These are phyloP conservation scores for Phytophthora tentaculata DNA, from an alignment of 352 stramenopile genomes.

Conservation along the genomic window DNA sequence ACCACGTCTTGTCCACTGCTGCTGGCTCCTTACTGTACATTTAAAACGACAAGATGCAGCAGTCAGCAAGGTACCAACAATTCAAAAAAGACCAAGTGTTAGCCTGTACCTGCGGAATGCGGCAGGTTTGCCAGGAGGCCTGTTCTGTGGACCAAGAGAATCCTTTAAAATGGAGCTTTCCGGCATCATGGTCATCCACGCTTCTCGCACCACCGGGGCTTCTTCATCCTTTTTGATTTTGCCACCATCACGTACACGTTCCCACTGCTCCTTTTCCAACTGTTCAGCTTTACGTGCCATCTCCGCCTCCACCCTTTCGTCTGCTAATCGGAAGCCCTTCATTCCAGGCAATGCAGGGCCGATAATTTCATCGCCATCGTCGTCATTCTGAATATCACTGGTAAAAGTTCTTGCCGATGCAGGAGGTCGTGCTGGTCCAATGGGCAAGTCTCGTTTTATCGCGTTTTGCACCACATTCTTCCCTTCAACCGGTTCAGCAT, in stretches of 20 bases:
- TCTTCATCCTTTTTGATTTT: conserved; percentile 20
- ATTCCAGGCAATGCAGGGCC: conserved; percentile 78
- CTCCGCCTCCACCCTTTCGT: conserved; percentile 73
- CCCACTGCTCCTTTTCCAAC: conserved; percentile 75
- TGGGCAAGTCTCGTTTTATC: conserved; percentile 41
- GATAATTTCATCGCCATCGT: conserved; percentile 62
- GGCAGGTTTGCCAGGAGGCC: conserved; percentile 57
- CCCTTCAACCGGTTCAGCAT: conserved; percentile 15
- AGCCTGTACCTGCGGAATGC: conserved; percentile 57
- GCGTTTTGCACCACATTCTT: conserved; percentile 9
- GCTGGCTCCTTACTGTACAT: conserved; percentile 71
- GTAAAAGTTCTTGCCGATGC: neutral
- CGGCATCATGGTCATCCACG: conserved; percentile 90
- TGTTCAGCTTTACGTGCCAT: conserved; percentile 66
- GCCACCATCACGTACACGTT: conserved; percentile 32
- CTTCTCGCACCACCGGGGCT: conserved; percentile 50
- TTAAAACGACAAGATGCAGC: conserved; percentile 12
- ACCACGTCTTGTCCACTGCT: conserved; percentile 82
- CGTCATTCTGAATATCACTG: conserved; percentile 20
- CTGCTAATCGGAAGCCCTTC: conserved; percentile 75
- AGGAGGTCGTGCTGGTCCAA: conserved; percentile 63
- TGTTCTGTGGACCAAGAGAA: conserved; percentile 64
- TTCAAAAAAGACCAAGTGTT: neutral
- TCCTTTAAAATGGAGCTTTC: conserved; percentile 78
- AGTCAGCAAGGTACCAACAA: neutral